Conservation (phyloP, 2,329 filamentous ascomycete species). For the Talaromyces sp. region DNA sequence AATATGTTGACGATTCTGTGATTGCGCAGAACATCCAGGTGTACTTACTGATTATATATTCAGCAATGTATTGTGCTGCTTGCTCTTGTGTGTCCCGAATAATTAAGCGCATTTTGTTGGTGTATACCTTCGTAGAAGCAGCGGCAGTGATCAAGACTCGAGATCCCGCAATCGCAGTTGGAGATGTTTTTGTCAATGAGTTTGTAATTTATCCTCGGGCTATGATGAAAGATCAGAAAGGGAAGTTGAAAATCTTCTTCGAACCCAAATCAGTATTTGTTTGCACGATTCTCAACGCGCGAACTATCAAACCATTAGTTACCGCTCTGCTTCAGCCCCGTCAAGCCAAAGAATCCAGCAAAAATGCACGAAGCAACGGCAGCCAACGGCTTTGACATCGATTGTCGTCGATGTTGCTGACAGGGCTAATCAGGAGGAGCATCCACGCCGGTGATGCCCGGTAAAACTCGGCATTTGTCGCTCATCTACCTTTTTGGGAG, state of each 20-base stretch:
- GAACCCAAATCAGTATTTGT: not conserved
- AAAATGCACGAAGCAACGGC: not conserved
- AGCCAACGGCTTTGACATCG: not conserved
- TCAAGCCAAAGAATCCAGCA: not conserved
- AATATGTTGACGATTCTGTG: not conserved
- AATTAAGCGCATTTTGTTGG: slow-evolving; percentile 20
- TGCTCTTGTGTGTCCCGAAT: slow-evolving; percentile 8
- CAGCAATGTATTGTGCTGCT: slow-evolving; percentile 15
- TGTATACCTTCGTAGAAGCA: not conserved
- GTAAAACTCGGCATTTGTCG: not conserved
- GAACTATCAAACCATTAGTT: not conserved
- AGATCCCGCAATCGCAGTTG: not conserved
- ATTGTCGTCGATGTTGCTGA: not conserved
- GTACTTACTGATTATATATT: slow-evolving; percentile 17
- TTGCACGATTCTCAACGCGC: not conserved
- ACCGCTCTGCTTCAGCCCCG: not conserved
- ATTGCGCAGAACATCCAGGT: not conserved
- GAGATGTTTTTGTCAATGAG: not conserved
- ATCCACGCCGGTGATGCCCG: not conserved
- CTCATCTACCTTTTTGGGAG: not conserved
- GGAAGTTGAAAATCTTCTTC: not conserved
- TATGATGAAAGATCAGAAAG: not conserved
- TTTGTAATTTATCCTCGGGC: no score
- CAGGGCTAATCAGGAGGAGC: not conserved
- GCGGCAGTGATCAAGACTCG: not conserved